phyloP scores from a whole-genome alignment of 768 basidiomycete genomes.

The Tricholomella constricta region DNA sequence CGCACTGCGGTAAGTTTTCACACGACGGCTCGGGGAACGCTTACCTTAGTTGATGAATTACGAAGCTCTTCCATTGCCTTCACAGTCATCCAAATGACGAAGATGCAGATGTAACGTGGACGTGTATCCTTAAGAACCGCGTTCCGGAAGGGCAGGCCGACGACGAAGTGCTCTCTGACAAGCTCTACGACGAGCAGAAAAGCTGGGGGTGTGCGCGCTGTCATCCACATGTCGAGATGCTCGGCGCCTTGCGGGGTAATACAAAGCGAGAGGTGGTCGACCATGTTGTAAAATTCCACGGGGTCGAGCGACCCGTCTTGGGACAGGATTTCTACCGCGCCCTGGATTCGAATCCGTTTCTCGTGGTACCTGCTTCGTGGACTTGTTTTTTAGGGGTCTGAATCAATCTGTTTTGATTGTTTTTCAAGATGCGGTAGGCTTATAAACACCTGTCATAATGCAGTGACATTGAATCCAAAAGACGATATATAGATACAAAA shows the following conservation, averaged over 20 bases:
- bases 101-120: not conserved
- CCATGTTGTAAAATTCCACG: not conserved
- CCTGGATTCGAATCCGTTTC: slow-evolving; percentile 7
- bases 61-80: slow-evolving; percentile 8
- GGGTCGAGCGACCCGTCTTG: slow-evolving; percentile 1
- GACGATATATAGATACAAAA: not conserved
- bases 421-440: too few relatives aligned
- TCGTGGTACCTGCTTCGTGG: not conserved
- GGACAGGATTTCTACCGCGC: slow-evolving; percentile 4
- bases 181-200: not conserved
- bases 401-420: too few relatives aligned
- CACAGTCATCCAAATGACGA: not conserved
- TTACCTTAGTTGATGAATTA: not conserved
- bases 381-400: too few relatives aligned
- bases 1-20: slow-evolving; percentile 3
- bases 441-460: too few relatives aligned
- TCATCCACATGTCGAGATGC: slow-evolving; percentile 1
- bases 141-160: not conserved
- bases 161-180: not conserved
- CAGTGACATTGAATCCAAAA: too few relatives aligned
- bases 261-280: not conserved
- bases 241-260: not conserved
- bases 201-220: slow-evolving; percentile 7
- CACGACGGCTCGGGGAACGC: too few relatives aligned
- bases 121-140: not conserved